phyloP scores from a whole-genome alignment of 495 filamentous ascomycete genomes.

The Durotheca rogersii region DNA sequence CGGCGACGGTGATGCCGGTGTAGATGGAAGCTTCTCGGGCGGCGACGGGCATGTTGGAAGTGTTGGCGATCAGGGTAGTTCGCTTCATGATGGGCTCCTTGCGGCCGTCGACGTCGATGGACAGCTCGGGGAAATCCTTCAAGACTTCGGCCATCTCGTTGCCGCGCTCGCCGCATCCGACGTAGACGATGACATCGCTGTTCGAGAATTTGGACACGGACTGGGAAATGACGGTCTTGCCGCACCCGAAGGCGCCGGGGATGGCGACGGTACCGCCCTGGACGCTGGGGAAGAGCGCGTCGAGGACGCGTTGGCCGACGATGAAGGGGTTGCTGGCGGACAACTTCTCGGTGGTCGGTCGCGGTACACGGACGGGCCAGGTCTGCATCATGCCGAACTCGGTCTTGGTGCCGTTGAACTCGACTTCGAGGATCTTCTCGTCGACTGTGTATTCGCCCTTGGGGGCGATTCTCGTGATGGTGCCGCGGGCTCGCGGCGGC shows the following conservation, averaged over 20 bases:
- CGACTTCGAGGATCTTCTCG: slow-evolving; percentile 91
- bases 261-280: slow-evolving; percentile 98
- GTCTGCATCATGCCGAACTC: slow-evolving; percentile 97
- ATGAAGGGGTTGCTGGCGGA: slow-evolving; percentile 86
- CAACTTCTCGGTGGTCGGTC: slow-evolving; percentile 86
- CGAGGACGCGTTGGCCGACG: slow-evolving; percentile 93
- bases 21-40: slow-evolving; percentile 99
- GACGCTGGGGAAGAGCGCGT: slow-evolving; percentile 96
- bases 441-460: slow-evolving; percentile 92
- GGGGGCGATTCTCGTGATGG: slow-evolving; percentile 83
- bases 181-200: slow-evolving; percentile 98
- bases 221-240: slow-evolving; percentile 99
- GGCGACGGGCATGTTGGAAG: slow-evolving; percentile 99
- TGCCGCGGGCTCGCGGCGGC: slow-evolving; percentile 87
- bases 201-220: slow-evolving; percentile 99
- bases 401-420: slow-evolving; percentile 94
- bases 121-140: slow-evolving; percentile 98
- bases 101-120: slow-evolving; percentile 85
- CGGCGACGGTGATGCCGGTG: slow-evolving; percentile 95
- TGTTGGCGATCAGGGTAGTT: slow-evolving; percentile 96
- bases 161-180: slow-evolving; percentile 95
- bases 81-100: slow-evolving; percentile 99
- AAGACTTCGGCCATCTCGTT: slow-evolving; percentile 99
- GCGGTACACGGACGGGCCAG: slow-evolving; percentile 97
- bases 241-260: slow-evolving; percentile 97